Evolutionary conservation across 2,329 filamentous ascomycete genomes (phyloP).

Genomic region (Aspergillus sp.): DNA sequence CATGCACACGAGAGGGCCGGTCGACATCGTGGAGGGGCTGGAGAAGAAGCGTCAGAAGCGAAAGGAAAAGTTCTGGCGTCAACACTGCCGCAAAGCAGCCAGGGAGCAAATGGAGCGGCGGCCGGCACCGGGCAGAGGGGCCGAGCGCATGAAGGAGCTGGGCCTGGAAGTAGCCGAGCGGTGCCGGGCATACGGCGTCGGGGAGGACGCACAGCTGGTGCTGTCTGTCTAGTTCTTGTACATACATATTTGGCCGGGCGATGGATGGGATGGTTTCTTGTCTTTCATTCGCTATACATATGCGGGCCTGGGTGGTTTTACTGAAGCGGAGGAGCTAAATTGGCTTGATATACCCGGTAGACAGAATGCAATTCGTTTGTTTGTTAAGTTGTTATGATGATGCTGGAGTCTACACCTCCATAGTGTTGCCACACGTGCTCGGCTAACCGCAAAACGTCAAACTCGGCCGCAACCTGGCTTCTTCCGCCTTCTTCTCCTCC

Average conservation of each 20-base stretch:
- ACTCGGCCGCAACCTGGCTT: conserved; percentile 1
- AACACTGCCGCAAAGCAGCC: conserved; percentile 74
- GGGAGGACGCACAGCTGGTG: conserved; percentile 52
- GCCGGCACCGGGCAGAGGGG: conserved; percentile 73
- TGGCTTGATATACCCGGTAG: too few relatives aligned
- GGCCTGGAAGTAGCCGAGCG: conserved; percentile 82
- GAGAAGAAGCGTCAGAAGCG: conserved; percentile 90
- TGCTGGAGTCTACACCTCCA: too few relatives aligned
- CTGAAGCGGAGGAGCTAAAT: too few relatives aligned
- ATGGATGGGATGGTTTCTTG: conserved; percentile 10
- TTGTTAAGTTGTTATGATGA: conserved; percentile 20
- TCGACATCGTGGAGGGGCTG: conserved; percentile 93
- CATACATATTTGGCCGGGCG: conserved; percentile 17
- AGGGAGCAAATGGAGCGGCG: conserved; percentile 54
- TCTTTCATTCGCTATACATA: conserved; percentile 11
- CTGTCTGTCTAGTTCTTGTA: conserved; percentile 53
- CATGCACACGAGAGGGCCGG: conserved; percentile 75
- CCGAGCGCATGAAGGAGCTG: conserved; percentile 86
- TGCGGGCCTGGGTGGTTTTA: too few relatives aligned
- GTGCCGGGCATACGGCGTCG: conserved; percentile 55
- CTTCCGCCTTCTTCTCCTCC: conserved; percentile 4
- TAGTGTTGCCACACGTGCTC: neutral
- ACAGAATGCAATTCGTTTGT: too few relatives aligned
- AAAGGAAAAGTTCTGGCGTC: conserved; percentile 84
- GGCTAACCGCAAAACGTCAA: neutral